Conservation (phyloP, 169 alveolate genomes). For the Eimeria brunetti region DNA sequence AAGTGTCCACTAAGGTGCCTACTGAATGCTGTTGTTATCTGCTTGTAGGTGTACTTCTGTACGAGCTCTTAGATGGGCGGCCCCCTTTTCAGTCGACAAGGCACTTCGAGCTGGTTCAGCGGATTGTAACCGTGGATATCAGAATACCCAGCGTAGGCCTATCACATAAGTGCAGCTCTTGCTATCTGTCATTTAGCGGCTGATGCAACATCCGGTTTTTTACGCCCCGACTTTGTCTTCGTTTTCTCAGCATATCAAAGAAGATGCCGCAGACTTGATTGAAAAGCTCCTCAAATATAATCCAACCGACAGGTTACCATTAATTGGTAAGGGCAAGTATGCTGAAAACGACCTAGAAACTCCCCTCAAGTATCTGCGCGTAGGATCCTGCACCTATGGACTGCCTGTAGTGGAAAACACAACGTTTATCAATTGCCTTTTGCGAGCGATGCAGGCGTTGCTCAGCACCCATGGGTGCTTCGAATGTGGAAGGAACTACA, state of each 20-base stretch:
- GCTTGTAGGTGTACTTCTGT: conserved; percentile 87
- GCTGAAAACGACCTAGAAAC: background rate
- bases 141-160: conserved; percentile 62
- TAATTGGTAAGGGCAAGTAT: conserved; percentile 45
- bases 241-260: conserved; percentile 64
- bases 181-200: background rate
- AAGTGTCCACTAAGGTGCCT: background rate
- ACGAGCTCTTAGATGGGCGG: conserved; percentile 93
- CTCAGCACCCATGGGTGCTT: conserved; percentile 69
- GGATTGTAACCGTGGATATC: conserved; percentile 79
- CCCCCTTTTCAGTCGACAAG: conserved; percentile 91
- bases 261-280: conserved; percentile 78
- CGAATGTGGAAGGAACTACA: conserved; percentile 73
- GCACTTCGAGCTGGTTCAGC: conserved; percentile 82
- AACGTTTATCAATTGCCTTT: background rate
- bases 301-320: conserved; percentile 72
- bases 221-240: background rate
- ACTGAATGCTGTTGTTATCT: background rate
- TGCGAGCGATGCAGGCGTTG: conserved; percentile 54
- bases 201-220: conserved; percentile 1
- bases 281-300: conserved; percentile 63
- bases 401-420: background rate
- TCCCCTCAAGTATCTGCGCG: background rate
- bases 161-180: background rate
- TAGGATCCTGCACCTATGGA: background rate